Evolutionary conservation across 352 stramenopile genomes (phyloP).

Genomic region (Pythium dissotocum): DNA sequence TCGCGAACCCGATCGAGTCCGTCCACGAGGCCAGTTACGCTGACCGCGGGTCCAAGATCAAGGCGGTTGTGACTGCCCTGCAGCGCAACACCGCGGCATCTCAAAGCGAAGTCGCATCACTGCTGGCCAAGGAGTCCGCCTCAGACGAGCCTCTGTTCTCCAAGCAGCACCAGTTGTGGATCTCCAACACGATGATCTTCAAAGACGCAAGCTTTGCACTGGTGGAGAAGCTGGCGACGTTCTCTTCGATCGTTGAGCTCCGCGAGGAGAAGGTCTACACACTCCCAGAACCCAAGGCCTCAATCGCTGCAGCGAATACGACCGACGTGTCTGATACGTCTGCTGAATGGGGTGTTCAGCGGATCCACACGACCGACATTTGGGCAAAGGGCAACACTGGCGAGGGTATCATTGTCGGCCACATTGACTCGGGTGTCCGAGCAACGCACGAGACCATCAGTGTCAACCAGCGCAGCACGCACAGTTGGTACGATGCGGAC

Average conservation of each 20-base stretch:
- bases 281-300: background rate
- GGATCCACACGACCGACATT: background rate
- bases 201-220: slow-evolving; percentile 14
- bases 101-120: background rate
- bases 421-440: slow-evolving; percentile 32
- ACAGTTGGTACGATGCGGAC: slow-evolving; percentile 1
- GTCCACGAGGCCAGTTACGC: slow-evolving; percentile 2
- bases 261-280: slow-evolving; percentile 1
- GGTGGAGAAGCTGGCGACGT: slow-evolving; percentile 17
- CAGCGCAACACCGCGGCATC: background rate
- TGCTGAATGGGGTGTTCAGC: background rate
- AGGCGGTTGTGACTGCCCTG: background rate
- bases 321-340: background rate
- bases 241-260: background rate
- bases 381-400: slow-evolving; percentile 24
- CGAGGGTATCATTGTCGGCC: slow-evolving; percentile 22
- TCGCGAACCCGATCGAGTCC: background rate
- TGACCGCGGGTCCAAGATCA: background rate
- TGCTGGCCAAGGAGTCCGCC: background rate
- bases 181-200: slow-evolving; percentile 25
- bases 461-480: background rate
- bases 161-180: slow-evolving; percentile 16
- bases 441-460: slow-evolving; percentile 21
- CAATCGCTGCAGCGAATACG: background rate
- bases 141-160: background rate